Evolutionary conservation across 148 eudicot genomes (phyloP).

Genomic region (Chenopodium album): DNA sequence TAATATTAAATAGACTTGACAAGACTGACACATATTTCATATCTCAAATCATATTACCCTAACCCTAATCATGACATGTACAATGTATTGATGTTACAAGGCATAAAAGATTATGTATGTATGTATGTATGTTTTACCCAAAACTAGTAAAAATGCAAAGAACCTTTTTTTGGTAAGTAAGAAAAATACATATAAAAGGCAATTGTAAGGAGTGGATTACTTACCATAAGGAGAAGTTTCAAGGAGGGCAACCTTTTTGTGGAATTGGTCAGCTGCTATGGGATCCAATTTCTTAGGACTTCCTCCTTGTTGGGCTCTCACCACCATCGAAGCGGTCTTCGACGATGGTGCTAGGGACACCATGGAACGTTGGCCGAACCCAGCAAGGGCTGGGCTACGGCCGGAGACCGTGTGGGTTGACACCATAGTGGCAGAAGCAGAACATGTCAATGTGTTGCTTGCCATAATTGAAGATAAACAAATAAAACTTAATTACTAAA

Average conservation of each 20-base stretch:
- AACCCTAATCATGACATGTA: too few species aligned
- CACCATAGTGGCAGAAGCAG: constrained; percentile 4
- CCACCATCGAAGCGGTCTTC: constrained; percentile 15
- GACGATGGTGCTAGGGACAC: background rate
- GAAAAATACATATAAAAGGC: background rate
- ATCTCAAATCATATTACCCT: too few species aligned
- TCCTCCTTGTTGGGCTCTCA: constrained; percentile 11
- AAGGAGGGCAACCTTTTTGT: constrained; percentile 20
- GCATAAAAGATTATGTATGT: too few species aligned
- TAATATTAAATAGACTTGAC: too few species aligned
- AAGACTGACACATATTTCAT: too few species aligned
- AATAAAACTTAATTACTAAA: background rate
- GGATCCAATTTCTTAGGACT: constrained; percentile 7
- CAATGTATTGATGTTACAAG: too few species aligned
- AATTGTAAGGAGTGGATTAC: background rate
- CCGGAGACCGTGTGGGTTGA: background rate
- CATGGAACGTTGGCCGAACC: background rate
- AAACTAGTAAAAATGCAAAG: too few species aligned
- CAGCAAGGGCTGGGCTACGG: background rate
- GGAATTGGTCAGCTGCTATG: background rate
- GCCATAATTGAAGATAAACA: background rate
- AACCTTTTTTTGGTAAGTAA: background rate
- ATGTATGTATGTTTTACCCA: too few species aligned
- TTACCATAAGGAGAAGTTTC: constrained; percentile 16
- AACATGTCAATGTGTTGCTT: background rate